Base-by-base conservation (phyloP, 2,329 filamentous ascomycete species). In the Fusarium sp. region DNA sequence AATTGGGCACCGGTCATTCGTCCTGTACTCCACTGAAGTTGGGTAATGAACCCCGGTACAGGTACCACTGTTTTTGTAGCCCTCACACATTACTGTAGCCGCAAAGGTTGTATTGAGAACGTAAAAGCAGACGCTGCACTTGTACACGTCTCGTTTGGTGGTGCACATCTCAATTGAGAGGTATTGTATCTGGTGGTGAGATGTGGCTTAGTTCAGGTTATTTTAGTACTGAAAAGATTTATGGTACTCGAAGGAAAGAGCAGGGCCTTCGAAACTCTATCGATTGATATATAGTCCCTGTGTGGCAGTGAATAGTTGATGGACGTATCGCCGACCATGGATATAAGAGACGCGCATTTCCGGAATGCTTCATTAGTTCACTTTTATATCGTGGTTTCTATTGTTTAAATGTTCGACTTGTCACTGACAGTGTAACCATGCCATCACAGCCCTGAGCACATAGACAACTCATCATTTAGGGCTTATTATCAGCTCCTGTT, bases 241-340 rank as follows among this genome's bases (percentile, higher is more conserved):
- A 6, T 17, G 1, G 11, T 22, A 15, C 2, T 28, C 2, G 3
- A 52, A 28, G 14, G 3, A 9, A 22, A 41, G 7, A 28, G 24
- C 0, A 14, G 6, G 3, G 15, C 3, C 2, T 13, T 13, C 1
- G 7, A 4, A 13, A 17, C 9, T 6, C 5, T 0, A 2, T 17
- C 5, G 20, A 28, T 13, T 9, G 18, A 54, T 55, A 28, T 55
- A 41, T 55, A 39, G 35, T 22, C 24, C 10, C 13, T 1, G 11
- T 13, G 3, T 6, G 13, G 11, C 4, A 9, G 24, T 54, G 51
- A 28, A 54, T 7, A 17, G 7, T 10, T 18, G 10, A 13, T 5
- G 5, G 28, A 3, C 2, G 2, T 7, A 26, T 13, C 5, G 18
- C 18, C 5, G 24, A 54, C 3, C 4, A 22, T 20, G 3, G 18